phyloP scores from a whole-genome alignment of 1,284 basidiomycete species.

The Tilletia horrida region DNA sequence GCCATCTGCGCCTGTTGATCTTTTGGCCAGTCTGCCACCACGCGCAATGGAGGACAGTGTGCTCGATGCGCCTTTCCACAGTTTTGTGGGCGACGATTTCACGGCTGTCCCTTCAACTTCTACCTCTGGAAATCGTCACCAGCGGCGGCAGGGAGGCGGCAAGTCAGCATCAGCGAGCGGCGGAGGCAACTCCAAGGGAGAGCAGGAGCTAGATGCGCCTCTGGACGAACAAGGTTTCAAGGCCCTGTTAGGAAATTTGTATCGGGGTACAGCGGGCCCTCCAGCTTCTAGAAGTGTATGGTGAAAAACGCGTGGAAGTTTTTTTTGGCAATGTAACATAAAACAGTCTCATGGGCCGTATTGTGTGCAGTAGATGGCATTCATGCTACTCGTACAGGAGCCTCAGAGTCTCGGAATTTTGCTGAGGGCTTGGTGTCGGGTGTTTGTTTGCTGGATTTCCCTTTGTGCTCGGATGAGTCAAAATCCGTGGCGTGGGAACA shows the following conservation, averaged over 20 bases:
- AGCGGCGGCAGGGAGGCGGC: too few relatives aligned
- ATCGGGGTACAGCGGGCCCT: neutral
- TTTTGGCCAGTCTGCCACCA: neutral
- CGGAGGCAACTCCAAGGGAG: neutral
- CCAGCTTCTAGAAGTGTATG: neutral
- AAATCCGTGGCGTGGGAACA: too few relatives aligned
- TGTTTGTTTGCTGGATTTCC: too few relatives aligned
- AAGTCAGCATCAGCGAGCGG: neutral
- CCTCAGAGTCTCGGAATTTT: too few relatives aligned
- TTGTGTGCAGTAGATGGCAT: too few relatives aligned
- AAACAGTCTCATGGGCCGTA: too few relatives aligned
- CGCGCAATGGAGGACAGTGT: conserved; percentile 7
- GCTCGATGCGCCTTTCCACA: conserved; percentile 7
- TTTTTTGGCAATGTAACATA: too few relatives aligned
- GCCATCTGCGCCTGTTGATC: neutral
- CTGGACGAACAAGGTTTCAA: conserved; percentile 8
- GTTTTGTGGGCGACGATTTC: conserved; percentile 10
- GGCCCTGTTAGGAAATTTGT: conserved; percentile 7
- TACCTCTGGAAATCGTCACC: neutral
- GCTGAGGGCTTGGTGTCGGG: too few relatives aligned
- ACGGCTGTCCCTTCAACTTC: neutral
- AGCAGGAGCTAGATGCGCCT: neutral
- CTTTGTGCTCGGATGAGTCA: too few relatives aligned
- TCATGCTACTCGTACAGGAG: too few relatives aligned
- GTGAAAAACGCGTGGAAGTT: neutral